phyloP scores from a whole-genome alignment of 331 rosid genomes.

The Telfairia occidentalis region DNA sequence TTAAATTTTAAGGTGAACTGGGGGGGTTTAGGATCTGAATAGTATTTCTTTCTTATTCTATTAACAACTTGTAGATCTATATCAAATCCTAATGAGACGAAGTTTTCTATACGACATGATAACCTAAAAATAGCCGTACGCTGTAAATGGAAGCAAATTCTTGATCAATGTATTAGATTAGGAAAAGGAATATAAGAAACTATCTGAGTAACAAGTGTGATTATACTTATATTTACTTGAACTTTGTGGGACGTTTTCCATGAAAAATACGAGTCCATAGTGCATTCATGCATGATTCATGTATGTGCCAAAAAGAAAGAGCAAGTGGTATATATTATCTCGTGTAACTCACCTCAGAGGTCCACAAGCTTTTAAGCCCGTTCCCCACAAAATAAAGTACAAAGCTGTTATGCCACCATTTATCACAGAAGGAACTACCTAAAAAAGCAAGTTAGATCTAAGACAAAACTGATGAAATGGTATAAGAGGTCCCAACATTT shows the following conservation, averaged over 20 bases:
- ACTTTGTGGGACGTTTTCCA: background rate
- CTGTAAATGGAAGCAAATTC: background rate
- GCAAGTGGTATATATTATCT: background rate
- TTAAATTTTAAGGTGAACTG: background rate
- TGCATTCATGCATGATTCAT: background rate
- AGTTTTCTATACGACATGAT: background rate
- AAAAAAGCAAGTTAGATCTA: conserved; percentile 24
- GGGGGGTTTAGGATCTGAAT: background rate
- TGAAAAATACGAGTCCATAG: background rate
- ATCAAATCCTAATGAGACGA: background rate
- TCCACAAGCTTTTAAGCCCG: conserved; percentile 95
- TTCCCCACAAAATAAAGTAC: conserved; percentile 87
- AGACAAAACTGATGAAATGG: conserved; percentile 10
- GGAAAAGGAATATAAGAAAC: background rate
- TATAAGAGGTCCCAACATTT: background rate
- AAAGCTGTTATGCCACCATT: conserved; percentile 90
- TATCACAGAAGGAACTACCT: conserved; percentile 92
- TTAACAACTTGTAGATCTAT: background rate
- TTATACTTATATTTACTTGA: background rate
- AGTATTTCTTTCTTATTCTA: background rate
- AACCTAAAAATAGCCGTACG: background rate
- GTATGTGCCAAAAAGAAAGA: background rate
- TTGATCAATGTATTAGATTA: background rate
- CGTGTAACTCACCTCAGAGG: conserved; percentile 67
- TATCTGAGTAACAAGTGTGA: background rate